Percentiles rank a stretch among this genome's conserved stretches.
Evolutionary conservation across 2,329 filamentous ascomycete species (phyloP).

Genomic region (Chrysosphaeria jannelii): DNA sequence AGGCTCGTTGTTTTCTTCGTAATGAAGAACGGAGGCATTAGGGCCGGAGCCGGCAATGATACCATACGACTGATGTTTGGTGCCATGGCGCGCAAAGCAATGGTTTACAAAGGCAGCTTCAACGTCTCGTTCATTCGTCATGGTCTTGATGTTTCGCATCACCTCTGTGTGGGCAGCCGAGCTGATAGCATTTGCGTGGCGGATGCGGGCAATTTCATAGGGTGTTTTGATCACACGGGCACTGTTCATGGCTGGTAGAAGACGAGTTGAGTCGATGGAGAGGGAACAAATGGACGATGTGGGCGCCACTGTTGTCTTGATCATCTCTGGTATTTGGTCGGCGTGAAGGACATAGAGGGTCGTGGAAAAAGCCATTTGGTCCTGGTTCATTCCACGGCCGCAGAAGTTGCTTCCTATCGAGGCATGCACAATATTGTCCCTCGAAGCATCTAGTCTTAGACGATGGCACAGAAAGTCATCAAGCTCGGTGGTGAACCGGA

Average conservation of each 20-base stretch:
- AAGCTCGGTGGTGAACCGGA: conserved; percentile 23
- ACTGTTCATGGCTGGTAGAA: conserved; percentile 47
- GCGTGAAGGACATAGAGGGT: conserved; percentile 14
- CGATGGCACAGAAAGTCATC: conserved; percentile 17
- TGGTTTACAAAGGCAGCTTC: conserved; percentile 47
- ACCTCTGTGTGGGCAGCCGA: conserved; percentile 47
- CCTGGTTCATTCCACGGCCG: no score
- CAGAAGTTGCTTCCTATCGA: conserved; percentile 4
- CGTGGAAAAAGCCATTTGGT: conserved; percentile 1
- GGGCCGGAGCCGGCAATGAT: conserved; percentile 62
- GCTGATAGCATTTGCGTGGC: conserved; percentile 53
- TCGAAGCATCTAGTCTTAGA: conserved; percentile 9
- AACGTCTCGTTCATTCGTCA: conserved; percentile 54
- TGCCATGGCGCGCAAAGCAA: conserved; percentile 36
- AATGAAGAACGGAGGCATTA: conserved; percentile 73
- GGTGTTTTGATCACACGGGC: conserved; percentile 56
- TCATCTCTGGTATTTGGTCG: conserved; percentile 6
- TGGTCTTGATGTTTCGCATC: conserved; percentile 26
- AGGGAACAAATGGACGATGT: conserved; percentile 3
- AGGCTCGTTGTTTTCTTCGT: conserved; percentile 46
- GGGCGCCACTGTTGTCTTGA: no score
- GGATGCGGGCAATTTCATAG: conserved; percentile 63
- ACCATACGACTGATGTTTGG: conserved; percentile 55
- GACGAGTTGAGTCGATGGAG: conserved; percentile 16
- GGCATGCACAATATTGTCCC: conserved; percentile 1